Percentiles rank a stretch among this genome's conserved stretches.
Conservation (phyloP, 306 rosid species). For the Begonia fuchsioides region DNA sequence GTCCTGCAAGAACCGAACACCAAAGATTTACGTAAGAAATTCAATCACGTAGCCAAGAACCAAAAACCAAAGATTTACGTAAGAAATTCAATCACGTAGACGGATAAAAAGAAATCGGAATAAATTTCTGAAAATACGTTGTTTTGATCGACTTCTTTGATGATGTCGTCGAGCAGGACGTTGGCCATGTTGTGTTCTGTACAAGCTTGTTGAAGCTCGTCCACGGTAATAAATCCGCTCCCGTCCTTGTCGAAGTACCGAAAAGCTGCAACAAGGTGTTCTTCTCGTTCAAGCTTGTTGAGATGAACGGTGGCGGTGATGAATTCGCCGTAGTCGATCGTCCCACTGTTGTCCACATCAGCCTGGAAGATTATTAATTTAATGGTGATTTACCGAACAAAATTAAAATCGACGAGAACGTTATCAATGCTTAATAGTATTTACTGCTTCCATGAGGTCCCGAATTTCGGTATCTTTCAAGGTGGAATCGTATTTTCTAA, state of each 20-base stretch:
- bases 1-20: constrained; percentile 27
- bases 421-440: too few species aligned
- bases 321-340: constrained; percentile 67
- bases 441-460: constrained; percentile 76
- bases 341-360: constrained; percentile 70
- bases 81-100: too few species aligned
- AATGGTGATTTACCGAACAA: constrained; percentile 15
- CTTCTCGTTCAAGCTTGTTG: constrained; percentile 73
- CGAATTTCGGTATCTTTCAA: constrained; percentile 67
- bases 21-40: background rate
- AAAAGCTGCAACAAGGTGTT: constrained; percentile 63
- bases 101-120: background rate
- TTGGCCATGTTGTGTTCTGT: constrained; percentile 59
- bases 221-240: constrained; percentile 69
- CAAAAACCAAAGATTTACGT: constrained; percentile 4
- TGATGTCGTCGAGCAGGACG: constrained; percentile 50
- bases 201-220: constrained; percentile 75
- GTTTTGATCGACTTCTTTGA: constrained; percentile 67
- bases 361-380: constrained; percentile 37
- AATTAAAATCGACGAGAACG: background rate
- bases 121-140: constrained; percentile 30
- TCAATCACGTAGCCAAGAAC: background rate
- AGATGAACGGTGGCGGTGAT: constrained; percentile 73
- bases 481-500: constrained; percentile 71
- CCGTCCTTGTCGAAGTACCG: constrained; percentile 67